A percentile compares a stretch with the other conserved stretches of the same genome.
Evolutionary conservation across 2,329 filamentous ascomycete genomes (phyloP).

Genomic region (Cercospora citrullina): DNA sequence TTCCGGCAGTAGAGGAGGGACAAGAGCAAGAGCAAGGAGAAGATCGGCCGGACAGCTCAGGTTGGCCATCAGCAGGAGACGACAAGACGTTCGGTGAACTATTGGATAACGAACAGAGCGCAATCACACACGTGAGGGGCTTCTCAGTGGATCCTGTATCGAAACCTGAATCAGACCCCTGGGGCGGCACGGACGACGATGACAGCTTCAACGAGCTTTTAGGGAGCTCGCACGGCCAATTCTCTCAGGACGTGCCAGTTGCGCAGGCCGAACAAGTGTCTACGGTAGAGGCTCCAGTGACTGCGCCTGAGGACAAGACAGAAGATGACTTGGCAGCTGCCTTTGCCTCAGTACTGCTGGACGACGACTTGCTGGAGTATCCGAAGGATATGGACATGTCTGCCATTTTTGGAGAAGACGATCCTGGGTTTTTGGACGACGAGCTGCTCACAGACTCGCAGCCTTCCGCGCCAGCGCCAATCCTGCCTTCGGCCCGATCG

Average conservation of each 20-base stretch:
- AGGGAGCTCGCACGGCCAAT: constrained; percentile 10
- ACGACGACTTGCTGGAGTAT: constrained; percentile 53
- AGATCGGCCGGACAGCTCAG: constrained; percentile 20
- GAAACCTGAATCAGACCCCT: constrained; percentile 19
- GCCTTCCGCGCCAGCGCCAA: constrained; percentile 16
- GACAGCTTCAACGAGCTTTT: constrained; percentile 28
- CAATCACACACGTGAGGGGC: constrained; percentile 1
- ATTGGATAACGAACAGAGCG: constrained; percentile 21
- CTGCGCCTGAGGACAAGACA: constrained; percentile 15
- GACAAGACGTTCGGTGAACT: constrained; percentile 38
- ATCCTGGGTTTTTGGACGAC: constrained; percentile 81
- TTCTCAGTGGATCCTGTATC: constrained; percentile 15
- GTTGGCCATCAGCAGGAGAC: constrained; percentile 36
- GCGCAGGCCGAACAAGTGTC: constrained; percentile 13
- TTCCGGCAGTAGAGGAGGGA: constrained; percentile 17
- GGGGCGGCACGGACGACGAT: constrained; percentile 24
- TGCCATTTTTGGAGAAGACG: constrained; percentile 76
- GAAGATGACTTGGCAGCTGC: constrained; percentile 72
- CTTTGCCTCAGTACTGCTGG: constrained; percentile 79
- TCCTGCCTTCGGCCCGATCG: constrained; percentile 6
- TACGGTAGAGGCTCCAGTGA: constrained; percentile 17
- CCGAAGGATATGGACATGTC: constrained; percentile 57
- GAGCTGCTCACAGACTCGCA: constrained; percentile 30
- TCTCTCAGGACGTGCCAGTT: constrained; percentile 7
- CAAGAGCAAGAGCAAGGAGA: constrained; percentile 20